Evolutionary conservation across 108 stramenopile genomes (phyloP), one percentile per base, ranked within the genome.

Genomic region (Heterococcus sp.): DNA sequence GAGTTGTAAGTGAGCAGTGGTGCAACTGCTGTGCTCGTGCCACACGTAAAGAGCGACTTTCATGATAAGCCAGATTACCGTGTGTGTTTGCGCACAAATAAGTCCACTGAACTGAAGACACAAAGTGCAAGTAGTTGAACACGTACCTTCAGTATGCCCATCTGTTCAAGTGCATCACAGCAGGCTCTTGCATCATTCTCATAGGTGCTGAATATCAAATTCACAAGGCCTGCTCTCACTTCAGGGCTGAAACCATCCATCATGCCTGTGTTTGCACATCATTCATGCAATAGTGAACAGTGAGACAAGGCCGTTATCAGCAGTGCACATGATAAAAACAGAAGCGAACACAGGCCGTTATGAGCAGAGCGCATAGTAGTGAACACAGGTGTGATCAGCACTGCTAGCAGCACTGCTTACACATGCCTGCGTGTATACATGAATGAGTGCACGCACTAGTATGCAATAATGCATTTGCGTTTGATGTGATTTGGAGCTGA

Each of bases 141-240:
- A n/a, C n/a, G n/a, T 11, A 79, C 78, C 78, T 79, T 79, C 21
- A 70, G 89, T 26, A 97, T 94, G 58, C 94, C 96, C n/a, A 94
- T 93, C 65, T 93, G 88, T 87, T 97, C 96, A n/a, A 97, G 93
- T 14, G 95, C 94, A 72, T 94, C 92, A 5, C 94, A 93, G n/a
- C 94, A 84, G 63, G 87, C 76, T 77, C 93, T 96, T 34, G 93
- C 94, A 82, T 96, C 76, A 66, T 76, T 76, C 2, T 72, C 84
- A 66, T 84, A 87, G 28, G 86, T 82, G 28, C 82, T 82, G 39
- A 87, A 87, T 26, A 87, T 75, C 28, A 87, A 75, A 31, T 87
- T 33, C 0, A 83, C 82, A 5, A 84, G 37, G 8, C 71, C 66
- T 11, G 38, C 37, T 32, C 33, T 39, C 38, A 36, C 35, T 67